Percentiles rank a stretch among this genome's conserved stretches.
Conservation (phyloP, 495 filamentous ascomycete genomes). For the Acidiella bohemica region DNA sequence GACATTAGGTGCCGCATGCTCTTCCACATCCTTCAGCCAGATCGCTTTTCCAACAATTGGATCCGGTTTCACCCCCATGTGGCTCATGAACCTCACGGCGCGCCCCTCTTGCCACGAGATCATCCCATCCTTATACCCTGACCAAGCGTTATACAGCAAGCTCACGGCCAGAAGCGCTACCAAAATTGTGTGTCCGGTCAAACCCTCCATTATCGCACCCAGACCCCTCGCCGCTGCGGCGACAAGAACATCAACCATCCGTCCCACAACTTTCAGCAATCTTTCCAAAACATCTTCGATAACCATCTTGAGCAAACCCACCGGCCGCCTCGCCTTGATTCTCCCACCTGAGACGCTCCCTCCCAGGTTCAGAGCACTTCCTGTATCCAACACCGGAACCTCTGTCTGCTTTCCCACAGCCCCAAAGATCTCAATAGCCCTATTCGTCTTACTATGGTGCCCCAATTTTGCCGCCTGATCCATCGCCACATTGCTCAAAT, state of each 20-base stretch:
- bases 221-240: too few relatives aligned
- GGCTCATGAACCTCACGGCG: constrained; percentile 62
- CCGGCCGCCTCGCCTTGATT: constrained; percentile 42
- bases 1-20: constrained; percentile 23
- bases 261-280: constrained; percentile 53
- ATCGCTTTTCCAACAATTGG: constrained; percentile 71
- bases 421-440: constrained; percentile 83
- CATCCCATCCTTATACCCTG: constrained; percentile 51
- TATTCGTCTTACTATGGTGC: constrained; percentile 70
- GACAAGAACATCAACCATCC: constrained; percentile 67
- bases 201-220: constrained; percentile 45
- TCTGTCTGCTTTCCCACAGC: constrained; percentile 61
- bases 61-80: constrained; percentile 66
- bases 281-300: constrained; percentile 54
- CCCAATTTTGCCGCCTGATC: constrained; percentile 79
- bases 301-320: constrained; percentile 51
- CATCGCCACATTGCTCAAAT: constrained; percentile 70
- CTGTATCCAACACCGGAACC: constrained; percentile 46
- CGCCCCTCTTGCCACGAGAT: constrained; percentile 78
- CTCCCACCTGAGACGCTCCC: constrained; percentile 38
- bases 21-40: constrained; percentile 69
- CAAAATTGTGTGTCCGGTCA: constrained; percentile 60
- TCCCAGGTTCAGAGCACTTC: constrained; percentile 31
- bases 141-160: constrained; percentile 52
- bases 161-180: constrained; percentile 54